Conservation (phyloP, 2,329 filamentous ascomycete genomes). For the Phoma sp. region DNA sequence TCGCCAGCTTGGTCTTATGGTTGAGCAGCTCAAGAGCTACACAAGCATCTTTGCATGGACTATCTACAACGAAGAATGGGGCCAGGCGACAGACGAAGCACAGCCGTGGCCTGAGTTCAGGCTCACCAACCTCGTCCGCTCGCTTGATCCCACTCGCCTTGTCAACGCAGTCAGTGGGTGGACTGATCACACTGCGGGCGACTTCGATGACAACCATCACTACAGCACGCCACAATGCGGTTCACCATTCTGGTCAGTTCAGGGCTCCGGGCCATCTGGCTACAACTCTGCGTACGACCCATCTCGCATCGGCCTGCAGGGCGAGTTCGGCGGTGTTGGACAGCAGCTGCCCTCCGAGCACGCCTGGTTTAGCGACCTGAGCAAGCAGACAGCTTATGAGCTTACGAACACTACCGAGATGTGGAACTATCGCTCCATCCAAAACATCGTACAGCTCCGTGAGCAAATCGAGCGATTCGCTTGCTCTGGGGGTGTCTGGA, state of each 20-base stretch:
- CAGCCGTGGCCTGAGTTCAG: slow-evolving; percentile 61
- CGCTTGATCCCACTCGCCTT: slow-evolving; percentile 68
- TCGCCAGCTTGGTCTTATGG: slow-evolving; percentile 65
- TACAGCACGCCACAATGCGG: slow-evolving; percentile 75
- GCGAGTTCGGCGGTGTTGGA: slow-evolving; percentile 74
- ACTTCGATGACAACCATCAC: slow-evolving; percentile 72
- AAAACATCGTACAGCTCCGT: slow-evolving; percentile 55
- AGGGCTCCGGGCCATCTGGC: slow-evolving; percentile 52
- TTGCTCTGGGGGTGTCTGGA: slow-evolving; percentile 73
- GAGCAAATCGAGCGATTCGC: slow-evolving; percentile 61
- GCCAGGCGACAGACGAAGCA: slow-evolving; percentile 55
- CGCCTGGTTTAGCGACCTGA: slow-evolving; percentile 66
- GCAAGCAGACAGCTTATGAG: slow-evolving; percentile 70
- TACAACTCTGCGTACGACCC: slow-evolving; percentile 59
- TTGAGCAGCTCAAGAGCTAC: slow-evolving; percentile 69
- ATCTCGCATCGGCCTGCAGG: slow-evolving; percentile 69
- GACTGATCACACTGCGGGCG: slow-evolving; percentile 71
- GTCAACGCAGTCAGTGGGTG: slow-evolving; percentile 70
- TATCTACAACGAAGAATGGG: slow-evolving; percentile 77
- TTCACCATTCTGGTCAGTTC: slow-evolving; percentile 68
- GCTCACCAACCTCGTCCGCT: slow-evolving; percentile 61
- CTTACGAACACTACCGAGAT: slow-evolving; percentile 62
- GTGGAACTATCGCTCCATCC: slow-evolving; percentile 70
- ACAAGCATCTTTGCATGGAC: slow-evolving; percentile 71
- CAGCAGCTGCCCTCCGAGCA: slow-evolving; percentile 68